These are phyloP conservation scores for Lepidium aucheri DNA, from an alignment of 345 rosid species.

Conservation along the genomic window DNA sequence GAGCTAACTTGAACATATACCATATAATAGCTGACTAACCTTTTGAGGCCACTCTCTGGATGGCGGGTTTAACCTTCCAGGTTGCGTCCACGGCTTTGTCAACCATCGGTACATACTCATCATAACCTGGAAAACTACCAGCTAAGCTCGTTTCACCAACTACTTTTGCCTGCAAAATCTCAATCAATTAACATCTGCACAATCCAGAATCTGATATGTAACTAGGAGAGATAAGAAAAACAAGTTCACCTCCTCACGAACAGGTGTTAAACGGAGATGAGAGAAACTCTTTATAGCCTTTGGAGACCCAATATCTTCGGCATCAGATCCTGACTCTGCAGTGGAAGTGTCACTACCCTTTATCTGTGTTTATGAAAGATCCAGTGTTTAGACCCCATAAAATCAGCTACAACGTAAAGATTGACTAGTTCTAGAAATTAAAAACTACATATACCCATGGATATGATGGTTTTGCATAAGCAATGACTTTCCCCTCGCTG, in stretches of 20 bases:
- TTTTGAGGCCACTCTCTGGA: constrained; percentile 48
- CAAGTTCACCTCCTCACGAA: constrained; percentile 73
- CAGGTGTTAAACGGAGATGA: constrained; percentile 91
- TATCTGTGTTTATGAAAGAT: constrained; percentile 36
- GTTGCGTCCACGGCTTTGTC: constrained; percentile 90
- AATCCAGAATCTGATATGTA: neutral
- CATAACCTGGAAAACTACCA: constrained; percentile 71
- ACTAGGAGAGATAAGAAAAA: neutral
- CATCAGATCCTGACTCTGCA: constrained; percentile 99
- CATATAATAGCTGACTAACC: constrained; percentile 34
- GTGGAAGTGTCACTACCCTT: constrained; percentile 98
- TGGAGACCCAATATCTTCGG: constrained; percentile 91
- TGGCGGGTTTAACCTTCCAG: constrained; percentile 65
- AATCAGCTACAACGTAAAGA: neutral
- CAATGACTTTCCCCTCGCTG: constrained; percentile 83
- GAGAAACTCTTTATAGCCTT: constrained; percentile 83
- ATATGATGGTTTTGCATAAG: constrained; percentile 77
- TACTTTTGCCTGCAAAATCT: constrained; percentile 55
- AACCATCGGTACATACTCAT: constrained; percentile 98
- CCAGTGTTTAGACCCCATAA: neutral
- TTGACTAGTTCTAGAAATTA: neutral
- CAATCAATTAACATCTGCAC: no score
- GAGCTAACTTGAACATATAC: neutral
- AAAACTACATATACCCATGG: constrained; percentile 46
- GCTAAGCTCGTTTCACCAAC: constrained; percentile 61